Conservation (phyloP, 129 eudicot genomes). For the Chrysanthemum makinoi region DNA sequence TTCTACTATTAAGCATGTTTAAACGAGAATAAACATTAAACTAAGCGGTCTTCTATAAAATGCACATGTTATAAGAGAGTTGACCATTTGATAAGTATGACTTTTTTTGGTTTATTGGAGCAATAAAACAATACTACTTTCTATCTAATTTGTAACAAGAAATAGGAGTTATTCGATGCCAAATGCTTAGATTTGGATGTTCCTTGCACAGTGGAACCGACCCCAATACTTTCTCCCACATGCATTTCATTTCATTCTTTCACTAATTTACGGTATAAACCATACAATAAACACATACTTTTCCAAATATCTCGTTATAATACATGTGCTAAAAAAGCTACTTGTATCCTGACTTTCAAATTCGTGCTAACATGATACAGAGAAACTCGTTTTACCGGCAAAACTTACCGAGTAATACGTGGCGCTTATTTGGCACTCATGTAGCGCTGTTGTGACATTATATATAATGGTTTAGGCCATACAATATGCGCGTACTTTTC, state of each 20-base stretch:
- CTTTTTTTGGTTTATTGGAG: conserved; percentile 8
- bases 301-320: too few relatives aligned
- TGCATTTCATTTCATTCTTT: conserved; percentile 2
- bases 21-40: background rate
- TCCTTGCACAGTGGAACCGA: conserved; percentile 29
- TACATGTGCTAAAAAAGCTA: too few relatives aligned
- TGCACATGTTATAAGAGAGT: conserved; percentile 17
- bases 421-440: too few relatives aligned
- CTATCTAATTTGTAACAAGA: conserved; percentile 6
- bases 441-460: too few relatives aligned
- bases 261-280: too few relatives aligned
- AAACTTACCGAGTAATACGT: too few relatives aligned
- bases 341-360: too few relatives aligned
- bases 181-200: conserved; percentile 15
- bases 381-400: too few relatives aligned
- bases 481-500: too few relatives aligned
- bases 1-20: conserved; percentile 15
- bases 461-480: too few relatives aligned
- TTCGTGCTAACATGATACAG: too few relatives aligned
- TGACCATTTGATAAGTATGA: conserved; percentile 4
- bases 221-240: conserved; percentile 17
- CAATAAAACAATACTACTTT: conserved; percentile 10
- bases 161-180: conserved; percentile 12
- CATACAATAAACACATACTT: too few relatives aligned
- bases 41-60: conserved; percentile 7